Base-by-base conservation (phyloP, 345 rosid genomes). In the Eucalyptus marginata region DNA sequence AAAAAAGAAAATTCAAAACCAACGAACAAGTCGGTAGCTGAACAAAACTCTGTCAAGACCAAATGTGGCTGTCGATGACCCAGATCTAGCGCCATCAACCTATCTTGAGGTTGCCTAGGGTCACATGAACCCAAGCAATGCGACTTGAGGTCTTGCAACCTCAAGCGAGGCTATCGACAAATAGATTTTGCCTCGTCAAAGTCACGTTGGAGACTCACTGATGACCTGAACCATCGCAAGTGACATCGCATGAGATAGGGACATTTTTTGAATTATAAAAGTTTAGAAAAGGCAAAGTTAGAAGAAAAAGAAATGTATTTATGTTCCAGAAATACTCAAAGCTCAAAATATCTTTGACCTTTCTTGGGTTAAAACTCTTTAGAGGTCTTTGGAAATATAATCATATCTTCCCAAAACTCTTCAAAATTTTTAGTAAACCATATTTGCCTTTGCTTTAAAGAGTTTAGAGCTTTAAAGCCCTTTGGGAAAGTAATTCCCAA, bases 1-100 rank as follows among this genome's bases (percentile, higher is more conserved):
- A 58, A 58, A 58, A 10, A 8, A 58, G 0, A 59, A 59, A 59
- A 59, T 29, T 29, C 68, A 62, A 62, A 62, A 27, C 16, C 0
- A 6, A 0, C 1, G 0, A 27, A 62, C 0, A 17, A 29, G 0
- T 0, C 0, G 10, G 2, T 2, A 52, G 6, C 0, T 0, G 1
- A 10, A 8, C 7, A 6, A 59, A 8, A 59, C 31, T 59, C 31
- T 6, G 13, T 0, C 4, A 2, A 1, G 31, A 29, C 33, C 1
- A 59, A 59, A 27, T 27, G 8, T 6, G 16, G 33, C 0, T 29
- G n/a, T n/a, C n/a, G n/a, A n/a, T n/a, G n/a, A n/a, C n/a, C n/a
- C n/a, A n/a, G n/a, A n/a, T n/a, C n/a, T n/a, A n/a, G n/a, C n/a
- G n/a, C n/a, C n/a, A n/a, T n/a, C n/a, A n/a, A n/a, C n/a, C n/a